phyloP scores from a whole-genome alignment of 805 yeast genomes.

The Torulaspora quercuum region DNA sequence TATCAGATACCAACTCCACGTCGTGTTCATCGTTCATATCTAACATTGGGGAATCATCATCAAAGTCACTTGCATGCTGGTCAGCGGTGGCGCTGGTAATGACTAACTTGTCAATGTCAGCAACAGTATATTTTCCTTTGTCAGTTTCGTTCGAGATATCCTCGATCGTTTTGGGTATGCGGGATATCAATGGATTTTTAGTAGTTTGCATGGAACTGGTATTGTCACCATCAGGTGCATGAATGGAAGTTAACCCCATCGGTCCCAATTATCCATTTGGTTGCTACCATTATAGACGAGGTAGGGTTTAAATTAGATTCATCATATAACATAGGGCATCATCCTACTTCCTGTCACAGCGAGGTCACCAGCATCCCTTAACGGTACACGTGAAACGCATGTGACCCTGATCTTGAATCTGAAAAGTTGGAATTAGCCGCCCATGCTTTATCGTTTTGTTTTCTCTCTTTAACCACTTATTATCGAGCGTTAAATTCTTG shows the following conservation, averaged over 20 bases:
- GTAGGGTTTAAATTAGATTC: too few relatives aligned
- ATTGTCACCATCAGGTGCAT: slow-evolving; percentile 8
- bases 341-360: too few relatives aligned
- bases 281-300: too few relatives aligned
- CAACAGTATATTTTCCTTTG: slow-evolving; percentile 18
- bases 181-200: background rate
- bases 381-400: too few relatives aligned
- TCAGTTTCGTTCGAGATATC: slow-evolving; percentile 1
- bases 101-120: slow-evolving; percentile 17
- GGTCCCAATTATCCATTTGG: background rate
- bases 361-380: too few relatives aligned
- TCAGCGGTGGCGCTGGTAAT: slow-evolving; percentile 1
- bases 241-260: slow-evolving; percentile 14
- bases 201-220: background rate
- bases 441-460: too few relatives aligned
- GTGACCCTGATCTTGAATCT: too few relatives aligned
- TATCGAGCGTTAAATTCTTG: too few relatives aligned
- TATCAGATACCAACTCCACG: slow-evolving; percentile 44
- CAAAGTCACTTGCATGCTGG: slow-evolving; percentile 4
- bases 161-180: slow-evolving; percentile 1
- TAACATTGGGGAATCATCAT: slow-evolving; percentile 47
- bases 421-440: too few relatives aligned
- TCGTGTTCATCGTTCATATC: slow-evolving; percentile 47
- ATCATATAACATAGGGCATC: too few relatives aligned
- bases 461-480: too few relatives aligned